Conservation (phyloP, 805 yeast genomes). For the Candida methanosorbosa region DNA sequence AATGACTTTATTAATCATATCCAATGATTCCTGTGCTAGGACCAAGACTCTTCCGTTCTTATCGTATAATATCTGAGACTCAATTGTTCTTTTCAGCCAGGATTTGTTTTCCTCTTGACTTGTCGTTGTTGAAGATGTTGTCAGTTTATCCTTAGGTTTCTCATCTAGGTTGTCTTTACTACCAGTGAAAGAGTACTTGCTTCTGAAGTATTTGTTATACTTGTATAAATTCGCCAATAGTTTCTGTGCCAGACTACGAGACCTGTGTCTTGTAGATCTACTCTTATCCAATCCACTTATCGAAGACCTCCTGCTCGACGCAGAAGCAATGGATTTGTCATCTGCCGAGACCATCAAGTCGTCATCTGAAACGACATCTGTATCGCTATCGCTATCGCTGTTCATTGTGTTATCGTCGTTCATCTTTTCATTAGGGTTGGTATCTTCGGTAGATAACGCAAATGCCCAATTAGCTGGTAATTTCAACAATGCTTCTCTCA, state of each 20-base stretch:
- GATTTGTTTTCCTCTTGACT: neutral
- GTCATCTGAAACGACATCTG: slow-evolving; percentile 5
- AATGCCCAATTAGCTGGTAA: slow-evolving; percentile 69
- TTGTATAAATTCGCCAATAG: slow-evolving; percentile 19
- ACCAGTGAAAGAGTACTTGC: too few species aligned
- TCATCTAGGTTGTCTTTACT: neutral
- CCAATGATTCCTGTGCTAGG: slow-evolving; percentile 83
- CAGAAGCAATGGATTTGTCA: too few species aligned
- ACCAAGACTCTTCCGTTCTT: slow-evolving; percentile 67
- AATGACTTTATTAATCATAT: slow-evolving; percentile 77
- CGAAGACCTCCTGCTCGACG: too few species aligned
- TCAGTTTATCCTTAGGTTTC: neutral
- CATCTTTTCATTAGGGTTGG: slow-evolving; percentile 10
- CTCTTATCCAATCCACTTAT: slow-evolving; percentile 7
- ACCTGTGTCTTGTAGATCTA: neutral
- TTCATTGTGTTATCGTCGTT: slow-evolving; percentile 9
- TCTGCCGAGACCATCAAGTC: slow-evolving; percentile 16
- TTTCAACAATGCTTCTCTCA: slow-evolving; percentile 66
- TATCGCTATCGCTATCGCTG: slow-evolving; percentile 2
- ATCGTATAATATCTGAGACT: slow-evolving; percentile 23
- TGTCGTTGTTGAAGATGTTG: neutral
- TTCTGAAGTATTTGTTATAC: slow-evolving; percentile 11
- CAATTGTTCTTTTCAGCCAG: slow-evolving; percentile 16
- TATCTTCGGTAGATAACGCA: slow-evolving; percentile 10
- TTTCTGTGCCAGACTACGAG: slow-evolving; percentile 11